phyloP scores from a whole-genome alignment of 805 yeast genomes.

The Ogataea neopini region DNA sequence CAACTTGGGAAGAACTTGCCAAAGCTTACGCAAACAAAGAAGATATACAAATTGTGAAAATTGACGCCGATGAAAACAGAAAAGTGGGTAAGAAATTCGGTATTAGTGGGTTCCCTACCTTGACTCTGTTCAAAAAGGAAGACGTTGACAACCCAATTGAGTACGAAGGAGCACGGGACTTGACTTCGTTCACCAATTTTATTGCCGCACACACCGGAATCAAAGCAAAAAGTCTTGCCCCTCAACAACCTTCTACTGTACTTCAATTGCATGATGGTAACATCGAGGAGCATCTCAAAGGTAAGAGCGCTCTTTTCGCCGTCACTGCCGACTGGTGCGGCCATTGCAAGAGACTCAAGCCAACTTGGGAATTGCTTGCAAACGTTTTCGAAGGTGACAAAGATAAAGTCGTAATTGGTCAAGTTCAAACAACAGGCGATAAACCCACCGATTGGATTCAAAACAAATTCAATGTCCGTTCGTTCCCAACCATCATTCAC shows the following conservation, averaged over 20 bases:
- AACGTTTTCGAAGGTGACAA: slow-evolving; percentile 43
- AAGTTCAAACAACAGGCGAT: slow-evolving; percentile 48
- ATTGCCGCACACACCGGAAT: slow-evolving; percentile 41
- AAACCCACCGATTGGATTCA: slow-evolving; percentile 45
- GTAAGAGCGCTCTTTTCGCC: slow-evolving; percentile 49
- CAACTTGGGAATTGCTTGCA: slow-evolving; percentile 52
- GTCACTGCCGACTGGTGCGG: slow-evolving; percentile 65
- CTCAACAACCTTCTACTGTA: slow-evolving; percentile 22
- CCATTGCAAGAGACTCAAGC: slow-evolving; percentile 54
- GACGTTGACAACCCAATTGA: slow-evolving; percentile 49
- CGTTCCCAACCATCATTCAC: slow-evolving; percentile 57
- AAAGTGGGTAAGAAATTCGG: slow-evolving; percentile 50
- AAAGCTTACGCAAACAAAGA: slow-evolving; percentile 22
- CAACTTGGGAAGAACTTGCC: slow-evolving; percentile 41
- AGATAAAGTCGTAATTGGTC: slow-evolving; percentile 43
- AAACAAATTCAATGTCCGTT: slow-evolving; percentile 41
- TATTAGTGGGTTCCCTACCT: slow-evolving; percentile 66
- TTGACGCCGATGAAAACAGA: slow-evolving; percentile 62
- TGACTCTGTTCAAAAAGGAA: slow-evolving; percentile 56
- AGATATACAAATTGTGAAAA: slow-evolving; percentile 40
- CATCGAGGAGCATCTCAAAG: slow-evolving; percentile 29
- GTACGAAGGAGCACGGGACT: slow-evolving; percentile 54
- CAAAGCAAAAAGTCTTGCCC: slow-evolving; percentile 22
- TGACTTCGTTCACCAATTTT: slow-evolving; percentile 51
- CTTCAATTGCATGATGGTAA: slow-evolving; percentile 31